These are phyloP conservation scores for Diaporthe sp. DNA, from an alignment of 2,329 filamentous ascomycete species.

Conservation along the genomic window DNA sequence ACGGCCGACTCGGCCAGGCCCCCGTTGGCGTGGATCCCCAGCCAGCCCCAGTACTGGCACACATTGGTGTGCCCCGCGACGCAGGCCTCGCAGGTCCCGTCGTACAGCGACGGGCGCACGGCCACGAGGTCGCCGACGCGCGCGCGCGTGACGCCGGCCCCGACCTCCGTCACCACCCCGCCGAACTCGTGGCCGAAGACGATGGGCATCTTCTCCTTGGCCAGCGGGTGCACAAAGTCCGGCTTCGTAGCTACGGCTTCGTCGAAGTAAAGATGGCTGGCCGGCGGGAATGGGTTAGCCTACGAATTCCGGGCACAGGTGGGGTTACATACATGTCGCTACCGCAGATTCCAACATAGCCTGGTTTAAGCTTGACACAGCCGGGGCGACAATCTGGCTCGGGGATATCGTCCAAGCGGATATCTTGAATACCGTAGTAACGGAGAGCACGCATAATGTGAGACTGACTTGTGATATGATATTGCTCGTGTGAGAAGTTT, in stretches of 20 bases:
- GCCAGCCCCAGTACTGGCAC: slow-evolving; percentile 59
- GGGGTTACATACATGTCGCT: slow-evolving; percentile 50
- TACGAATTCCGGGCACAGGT: too few relatives aligned
- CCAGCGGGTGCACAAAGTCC: slow-evolving; percentile 62
- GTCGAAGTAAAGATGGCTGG: slow-evolving; percentile 36
- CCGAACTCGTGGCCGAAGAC: slow-evolving; percentile 75
- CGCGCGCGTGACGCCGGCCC: slow-evolving; percentile 58
- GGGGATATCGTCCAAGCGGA: slow-evolving; percentile 38
- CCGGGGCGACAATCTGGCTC: slow-evolving; percentile 49
- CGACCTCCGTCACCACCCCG: slow-evolving; percentile 71
- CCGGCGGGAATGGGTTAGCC: slow-evolving; percentile 47
- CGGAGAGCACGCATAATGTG: slow-evolving; percentile 35
- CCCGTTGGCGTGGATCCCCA: slow-evolving; percentile 55
- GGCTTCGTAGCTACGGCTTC: slow-evolving; percentile 54
- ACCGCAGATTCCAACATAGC: slow-evolving; percentile 52
- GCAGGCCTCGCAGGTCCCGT: slow-evolving; percentile 68
- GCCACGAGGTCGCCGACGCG: slow-evolving; percentile 67
- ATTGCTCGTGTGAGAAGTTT: background rate
- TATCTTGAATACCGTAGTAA: slow-evolving; percentile 36
- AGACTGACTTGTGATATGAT: background rate
- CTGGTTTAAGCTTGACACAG: slow-evolving; percentile 45
- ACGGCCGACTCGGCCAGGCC: slow-evolving; percentile 68
- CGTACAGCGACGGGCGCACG: slow-evolving; percentile 70
- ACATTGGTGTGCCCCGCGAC: slow-evolving; percentile 51
- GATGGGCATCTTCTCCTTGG: slow-evolving; percentile 67